These are phyloP conservation scores for Dujonia santamariae DNA, from an alignment of 1,139 yeast species.

Conservation along the genomic window DNA sequence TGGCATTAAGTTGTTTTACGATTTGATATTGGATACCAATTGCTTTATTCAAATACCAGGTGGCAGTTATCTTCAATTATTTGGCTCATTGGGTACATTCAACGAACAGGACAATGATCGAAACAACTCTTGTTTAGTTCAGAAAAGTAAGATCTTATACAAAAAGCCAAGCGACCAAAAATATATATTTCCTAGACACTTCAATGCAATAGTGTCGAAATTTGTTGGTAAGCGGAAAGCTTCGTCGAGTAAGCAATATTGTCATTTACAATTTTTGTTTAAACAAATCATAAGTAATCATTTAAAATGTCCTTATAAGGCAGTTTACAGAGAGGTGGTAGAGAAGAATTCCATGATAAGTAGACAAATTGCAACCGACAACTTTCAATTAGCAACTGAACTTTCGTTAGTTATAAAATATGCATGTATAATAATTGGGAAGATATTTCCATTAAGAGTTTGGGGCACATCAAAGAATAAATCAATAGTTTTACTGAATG, in stretches of 20 bases:
- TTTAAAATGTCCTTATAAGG: constrained; percentile 9
- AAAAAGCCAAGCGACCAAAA: background rate
- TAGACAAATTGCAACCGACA: background rate
- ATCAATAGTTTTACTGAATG: constrained; percentile 28
- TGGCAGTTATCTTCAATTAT: constrained; percentile 26
- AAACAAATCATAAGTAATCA: constrained; percentile 5
- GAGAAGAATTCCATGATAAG: background rate
- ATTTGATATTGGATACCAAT: constrained; percentile 26
- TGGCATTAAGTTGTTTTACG: constrained; percentile 29
- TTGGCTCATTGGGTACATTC: constrained; percentile 24
- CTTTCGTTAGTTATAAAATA: constrained; percentile 34
- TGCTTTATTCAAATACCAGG: constrained; percentile 18
- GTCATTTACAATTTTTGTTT: constrained; percentile 5
- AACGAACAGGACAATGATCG: background rate
- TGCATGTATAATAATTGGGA: constrained; percentile 38
- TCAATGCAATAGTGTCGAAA: background rate
- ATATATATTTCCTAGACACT: background rate
- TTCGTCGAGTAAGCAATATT: background rate
- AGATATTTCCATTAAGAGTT: constrained; percentile 48
- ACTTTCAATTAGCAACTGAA: constrained; percentile 20
- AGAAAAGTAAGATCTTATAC: constrained; percentile 2
- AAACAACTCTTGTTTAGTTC: background rate
- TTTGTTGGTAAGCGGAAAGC: background rate
- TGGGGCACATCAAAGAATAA: constrained; percentile 59
- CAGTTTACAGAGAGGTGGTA: constrained; percentile 1